Evolutionary conservation across 1,139 yeast genomes (phyloP), one percentile per base, ranked within the genome.

Genomic region (Geotrichum cucujoidarum): DNA sequence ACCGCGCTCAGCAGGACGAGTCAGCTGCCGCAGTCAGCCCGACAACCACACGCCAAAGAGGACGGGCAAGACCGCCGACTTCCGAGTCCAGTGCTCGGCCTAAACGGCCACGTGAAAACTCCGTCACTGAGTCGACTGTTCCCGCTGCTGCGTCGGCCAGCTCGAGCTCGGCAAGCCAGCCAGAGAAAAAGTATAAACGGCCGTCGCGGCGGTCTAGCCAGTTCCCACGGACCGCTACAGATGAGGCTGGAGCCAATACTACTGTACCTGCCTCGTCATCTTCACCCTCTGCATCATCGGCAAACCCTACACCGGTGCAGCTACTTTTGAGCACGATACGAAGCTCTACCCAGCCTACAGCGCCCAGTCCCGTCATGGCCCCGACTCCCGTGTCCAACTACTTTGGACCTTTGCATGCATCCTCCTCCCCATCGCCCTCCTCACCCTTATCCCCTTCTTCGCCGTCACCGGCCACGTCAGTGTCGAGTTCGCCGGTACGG

Each of bases 251-350:
- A 5, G 33, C 45, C 3, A 42, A 18, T 27, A 13, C 16, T n/a
- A n/a, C 32, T n/a, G n/a, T 35, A 11, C 27, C 31, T 27, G 24
- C 33, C 16, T 21, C 41, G 2, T 30, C 29, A 25, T 25, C 7
- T 25, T 22, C 53, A 10, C 13, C 30, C 4, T 14, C 18, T 10
- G 35, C 43, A 14, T 43, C 50, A 16, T 32, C 50, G 6, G 32
- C 53, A 13, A 24, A 18, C 16, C 52, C 55, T 4, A 51, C 57
- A 3, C 47, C 57, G 10, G 57, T 59, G 29, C 57, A 55, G 36
- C 49, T 55, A 10, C 55, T 60, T 16, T 49, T 60, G 32, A 53
- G 54, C 30, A 52, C 58, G 30, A 60, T 60, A 24, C 54, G 63
- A 27, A 49, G 51, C 39, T 42, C 55, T 10, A 25, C 41, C 4